Evolutionary conservation across 306 rosid species (phyloP), one percentile per base, ranked within the genome.

Genomic region (Prunus armeniaca): DNA sequence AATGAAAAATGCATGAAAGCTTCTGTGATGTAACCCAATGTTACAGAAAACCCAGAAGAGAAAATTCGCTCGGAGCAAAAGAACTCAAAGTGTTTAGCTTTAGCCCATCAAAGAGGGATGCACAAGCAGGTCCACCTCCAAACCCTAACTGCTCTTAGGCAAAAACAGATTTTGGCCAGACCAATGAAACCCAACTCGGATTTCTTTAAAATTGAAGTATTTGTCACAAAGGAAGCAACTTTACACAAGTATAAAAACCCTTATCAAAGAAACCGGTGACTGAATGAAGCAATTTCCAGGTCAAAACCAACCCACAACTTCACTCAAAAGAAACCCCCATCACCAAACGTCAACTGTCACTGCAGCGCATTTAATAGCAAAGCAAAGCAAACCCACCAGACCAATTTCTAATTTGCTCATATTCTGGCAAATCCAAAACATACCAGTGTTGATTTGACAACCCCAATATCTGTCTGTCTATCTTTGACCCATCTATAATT

Each of bases 291-390:
- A 60, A 58, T 71, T 71, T 50, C 78, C 71, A 66, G 70, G 56
- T 38, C 71, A 76, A 76, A 81, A 4, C 55, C 75, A 52, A 71
- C 76, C 47, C 67, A 67, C 65, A 54, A 9, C 41, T 54, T n/a
- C 30, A 67, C 68, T 66, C 20, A 38, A 81, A 38, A 66, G 49
- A 55, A 60, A 10, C 34, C 30, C 68, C 67, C 76, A 12, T 60
- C 54, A 76, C 54, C 64, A 50, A 75, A 38, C 47, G 8, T 65
- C 76, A 72, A 55, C 61, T 61, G 22, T 25, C 78, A 71, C 67
- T 65, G 84, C 41, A 71, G 74, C 81, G 79, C 73, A 85, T 74
- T 84, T 80, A 80, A 88, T 61, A 79, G 85, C 82, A 65, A 79
- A 20, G 71, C 72, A 76, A 69, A 68, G 71, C 72, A 76, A 69